Evolutionary conservation across 495 filamentous ascomycete species (phyloP), one percentile per base, ranked within the genome.

Genomic region (Hyaloscypha bicolor): DNA sequence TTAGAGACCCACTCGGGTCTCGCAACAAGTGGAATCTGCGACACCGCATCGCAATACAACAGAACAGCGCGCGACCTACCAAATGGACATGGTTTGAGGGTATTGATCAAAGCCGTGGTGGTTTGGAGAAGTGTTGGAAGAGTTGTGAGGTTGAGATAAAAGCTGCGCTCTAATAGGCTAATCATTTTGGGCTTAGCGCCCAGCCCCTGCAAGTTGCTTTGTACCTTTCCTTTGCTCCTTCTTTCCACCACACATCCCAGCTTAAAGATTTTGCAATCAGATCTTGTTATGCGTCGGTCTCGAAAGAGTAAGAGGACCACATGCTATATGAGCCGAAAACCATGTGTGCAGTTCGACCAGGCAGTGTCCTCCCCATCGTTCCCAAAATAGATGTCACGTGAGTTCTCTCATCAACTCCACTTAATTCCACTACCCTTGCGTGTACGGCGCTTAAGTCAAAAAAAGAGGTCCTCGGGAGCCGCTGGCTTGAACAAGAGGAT

Each of bases 41-140:
- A 48, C 42, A 14, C 42, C 42, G 42, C 42, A 48, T 48, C 42
- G 42, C 42, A 48, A 48, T 56, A 30, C 29, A 56, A 30, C 9
- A 56, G 22, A 56, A 29, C 29, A 56, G n/a, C 9, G 29, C 42
- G 25, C 29, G 4, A 29, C 53, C 53, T 56, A 56, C 53, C 53
- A 31, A 31, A 6, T 29, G 6, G 3, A 29, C 53, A 31, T 29
- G 29, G 21, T 56, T 56, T 56, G 6, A 56, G n/a, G 29, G 22
- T 56, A 48, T 30, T 29, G 53, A 56, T 56, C 53, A 56, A 56
- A 56, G 42, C 42, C 16, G 16, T 48, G 42, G 42, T 16, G 9
- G 42, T 48, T 48, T 48, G 42, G 42, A 48, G 42, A 19, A 14
- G 16, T 16, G 42, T 19, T 48, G 42, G 2, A 48, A 19, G 16